Evolutionary conservation across 2,329 filamentous ascomycete genomes (phyloP).

Genomic region (Boeremia exigua): DNA sequence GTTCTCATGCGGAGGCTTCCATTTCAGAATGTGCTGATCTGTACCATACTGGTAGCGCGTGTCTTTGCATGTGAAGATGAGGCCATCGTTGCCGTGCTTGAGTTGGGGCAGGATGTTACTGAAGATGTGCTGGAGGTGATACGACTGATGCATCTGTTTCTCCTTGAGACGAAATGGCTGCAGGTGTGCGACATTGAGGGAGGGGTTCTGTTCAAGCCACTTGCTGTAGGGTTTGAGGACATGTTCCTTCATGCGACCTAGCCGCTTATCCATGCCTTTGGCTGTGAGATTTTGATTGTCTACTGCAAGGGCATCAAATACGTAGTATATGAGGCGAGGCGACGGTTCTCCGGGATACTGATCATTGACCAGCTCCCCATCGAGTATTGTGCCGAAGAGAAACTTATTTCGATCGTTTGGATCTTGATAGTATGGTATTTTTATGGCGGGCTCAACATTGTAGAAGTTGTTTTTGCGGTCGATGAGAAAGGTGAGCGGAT

Average conservation of each 20-base stretch:
- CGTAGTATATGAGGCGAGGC: constrained; percentile 77
- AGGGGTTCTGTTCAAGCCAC: constrained; percentile 60
- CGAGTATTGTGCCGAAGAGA: constrained; percentile 81
- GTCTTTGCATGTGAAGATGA: constrained; percentile 95
- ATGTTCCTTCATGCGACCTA: constrained; percentile 82
- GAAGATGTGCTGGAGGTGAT: constrained; percentile 82
- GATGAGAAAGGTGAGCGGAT: constrained; percentile 80
- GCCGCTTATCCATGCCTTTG: constrained; percentile 82
- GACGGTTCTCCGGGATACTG: constrained; percentile 67
- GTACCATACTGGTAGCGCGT: constrained; percentile 89
- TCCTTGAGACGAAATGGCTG: constrained; percentile 83
- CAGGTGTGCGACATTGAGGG: constrained; percentile 52
- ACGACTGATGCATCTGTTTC: constrained; percentile 88
- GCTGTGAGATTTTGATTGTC: constrained; percentile 78
- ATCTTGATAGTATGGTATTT: constrained; percentile 77
- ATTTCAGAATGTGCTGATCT: constrained; percentile 92
- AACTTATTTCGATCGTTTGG: constrained; percentile 63
- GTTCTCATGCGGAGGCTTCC: constrained; percentile 96
- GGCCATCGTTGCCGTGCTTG: constrained; percentile 91
- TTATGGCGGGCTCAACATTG: constrained; percentile 74
- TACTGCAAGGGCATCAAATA: constrained; percentile 90
- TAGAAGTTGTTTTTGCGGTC: constrained; percentile 99
- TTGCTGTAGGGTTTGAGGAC: constrained; percentile 74
- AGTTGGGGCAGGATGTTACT: constrained; percentile 80
- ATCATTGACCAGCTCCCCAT: constrained; percentile 93